A percentile compares a stretch with the other conserved stretches of the same genome.
phyloP scores from a whole-genome alignment of 2,329 filamentous ascomycete species.

The Cordyceps militaris region DNA sequence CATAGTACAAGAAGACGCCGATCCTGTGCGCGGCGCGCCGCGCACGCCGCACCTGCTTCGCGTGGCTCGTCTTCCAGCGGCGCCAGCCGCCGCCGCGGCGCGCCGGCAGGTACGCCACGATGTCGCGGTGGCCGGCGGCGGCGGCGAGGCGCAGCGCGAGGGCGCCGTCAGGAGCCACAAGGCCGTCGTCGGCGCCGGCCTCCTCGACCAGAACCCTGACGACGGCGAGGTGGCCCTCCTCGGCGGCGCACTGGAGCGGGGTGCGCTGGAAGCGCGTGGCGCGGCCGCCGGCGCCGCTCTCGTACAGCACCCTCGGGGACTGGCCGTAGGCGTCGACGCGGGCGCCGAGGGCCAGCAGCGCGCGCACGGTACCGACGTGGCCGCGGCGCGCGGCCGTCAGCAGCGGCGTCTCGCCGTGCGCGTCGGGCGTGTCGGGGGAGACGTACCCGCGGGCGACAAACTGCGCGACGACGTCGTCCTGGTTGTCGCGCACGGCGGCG shows the following conservation, averaged over 20 bases:
- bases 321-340: slow-evolving; percentile 24
- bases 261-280: slow-evolving; percentile 26
- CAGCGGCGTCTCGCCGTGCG: slow-evolving; percentile 27
- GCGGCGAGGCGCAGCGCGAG: slow-evolving; percentile 39
- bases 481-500: slow-evolving; percentile 20
- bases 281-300: slow-evolving; percentile 13
- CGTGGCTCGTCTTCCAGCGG: slow-evolving; percentile 29
- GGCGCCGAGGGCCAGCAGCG: slow-evolving; percentile 30
- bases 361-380: slow-evolving; percentile 26
- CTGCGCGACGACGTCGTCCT: slow-evolving; percentile 23
- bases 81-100: slow-evolving; percentile 32
- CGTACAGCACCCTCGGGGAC: slow-evolving; percentile 15
- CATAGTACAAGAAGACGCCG: slow-evolving; percentile 17
- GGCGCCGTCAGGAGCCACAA: slow-evolving; percentile 35
- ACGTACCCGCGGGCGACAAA: slow-evolving; percentile 29
- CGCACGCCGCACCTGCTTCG: slow-evolving; percentile 22
- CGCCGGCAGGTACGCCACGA: slow-evolving; percentile 36
- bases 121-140: slow-evolving; percentile 31
- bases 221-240: slow-evolving; percentile 31
- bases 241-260: slow-evolving; percentile 37
- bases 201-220: slow-evolving; percentile 35
- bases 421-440: slow-evolving; percentile 29
- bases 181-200: slow-evolving; percentile 34
- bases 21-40: slow-evolving; percentile 21
- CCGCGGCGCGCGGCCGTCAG: slow-evolving; percentile 28